These are phyloP conservation scores for Begonia masoniana DNA, from an alignment of 306 rosid genomes.

Conservation along the genomic window DNA sequence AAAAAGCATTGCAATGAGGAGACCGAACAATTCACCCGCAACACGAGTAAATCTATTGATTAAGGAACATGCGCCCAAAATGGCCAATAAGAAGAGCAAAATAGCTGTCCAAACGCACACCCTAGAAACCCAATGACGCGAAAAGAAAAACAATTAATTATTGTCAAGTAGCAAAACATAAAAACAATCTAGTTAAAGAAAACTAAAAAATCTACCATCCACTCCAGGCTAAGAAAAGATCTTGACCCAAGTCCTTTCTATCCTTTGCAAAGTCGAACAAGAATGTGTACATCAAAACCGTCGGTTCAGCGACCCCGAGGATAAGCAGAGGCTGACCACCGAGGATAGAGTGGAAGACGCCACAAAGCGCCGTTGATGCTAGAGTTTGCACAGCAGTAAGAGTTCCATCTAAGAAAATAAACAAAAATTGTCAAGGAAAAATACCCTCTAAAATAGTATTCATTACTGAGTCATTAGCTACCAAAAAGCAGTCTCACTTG, in stretches of 20 bases:
- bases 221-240: slow-evolving; percentile 80
- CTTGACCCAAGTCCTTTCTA: slow-evolving; percentile 74
- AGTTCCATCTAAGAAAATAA: slow-evolving; percentile 54
- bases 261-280: slow-evolving; percentile 83
- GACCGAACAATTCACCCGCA: slow-evolving; percentile 94
- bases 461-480: slow-evolving; percentile 11
- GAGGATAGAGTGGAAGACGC: slow-evolving; percentile 68
- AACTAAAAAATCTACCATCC: slow-evolving; percentile 57
- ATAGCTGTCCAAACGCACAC: slow-evolving; percentile 90
- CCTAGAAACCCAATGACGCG: slow-evolving; percentile 27
- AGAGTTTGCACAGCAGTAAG: slow-evolving; percentile 96
- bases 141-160: slow-evolving; percentile 9
- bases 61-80: slow-evolving; percentile 86
- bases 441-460: slow-evolving; percentile 9
- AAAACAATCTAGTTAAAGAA: too few species aligned
- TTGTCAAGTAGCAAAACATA: too few species aligned
- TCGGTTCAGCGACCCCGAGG: slow-evolving; percentile 95
- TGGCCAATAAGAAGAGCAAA: slow-evolving; percentile 74
- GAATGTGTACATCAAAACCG: slow-evolving; percentile 91
- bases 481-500: slow-evolving; percentile 30
- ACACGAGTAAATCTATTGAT: slow-evolving; percentile 89
- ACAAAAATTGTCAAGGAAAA: slow-evolving; percentile 24
- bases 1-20: slow-evolving; percentile 86
- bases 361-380: slow-evolving; percentile 87
- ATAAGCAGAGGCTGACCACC: slow-evolving; percentile 98